phyloP scores from a whole-genome alignment of 805 yeast species.

The Yarrowia porcina region DNA sequence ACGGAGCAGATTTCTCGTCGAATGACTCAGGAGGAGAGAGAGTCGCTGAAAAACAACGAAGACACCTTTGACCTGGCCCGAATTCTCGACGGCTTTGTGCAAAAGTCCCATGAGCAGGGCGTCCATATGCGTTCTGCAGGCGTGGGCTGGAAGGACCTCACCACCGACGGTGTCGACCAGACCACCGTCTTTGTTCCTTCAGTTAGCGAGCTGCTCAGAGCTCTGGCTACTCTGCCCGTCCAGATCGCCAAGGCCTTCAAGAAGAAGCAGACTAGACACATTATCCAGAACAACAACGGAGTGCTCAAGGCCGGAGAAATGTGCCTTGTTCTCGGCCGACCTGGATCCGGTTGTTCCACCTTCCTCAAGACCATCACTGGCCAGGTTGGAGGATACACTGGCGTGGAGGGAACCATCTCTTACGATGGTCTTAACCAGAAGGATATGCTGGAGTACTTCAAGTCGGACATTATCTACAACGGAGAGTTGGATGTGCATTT shows the following conservation, averaged over 20 bases:
- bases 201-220: constrained; percentile 43
- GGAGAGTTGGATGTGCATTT: constrained; percentile 61
- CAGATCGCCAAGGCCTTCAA: constrained; percentile 24
- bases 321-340: constrained; percentile 66
- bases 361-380: constrained; percentile 63
- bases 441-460: constrained; percentile 58
- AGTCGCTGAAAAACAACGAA: constrained; percentile 45
- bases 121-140: constrained; percentile 40
- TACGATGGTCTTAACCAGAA: constrained; percentile 61
- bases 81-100: constrained; percentile 35
- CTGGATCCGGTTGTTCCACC: constrained; percentile 80
- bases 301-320: constrained; percentile 54
- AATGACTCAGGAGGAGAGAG: constrained; percentile 43
- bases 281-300: constrained; percentile 34
- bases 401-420: constrained; percentile 52
- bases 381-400: constrained; percentile 47
- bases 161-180: constrained; percentile 48
- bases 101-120: constrained; percentile 36
- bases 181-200: constrained; percentile 47
- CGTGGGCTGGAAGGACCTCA: constrained; percentile 40
- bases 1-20: constrained; percentile 51
- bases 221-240: constrained; percentile 30
- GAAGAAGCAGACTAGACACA: constrained; percentile 29
- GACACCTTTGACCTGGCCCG: constrained; percentile 49
- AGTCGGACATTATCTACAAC: constrained; percentile 47